These are phyloP conservation scores for Pseudodiploospora longispora DNA, from an alignment of 2,329 filamentous ascomycete genomes.

Conservation along the genomic window DNA sequence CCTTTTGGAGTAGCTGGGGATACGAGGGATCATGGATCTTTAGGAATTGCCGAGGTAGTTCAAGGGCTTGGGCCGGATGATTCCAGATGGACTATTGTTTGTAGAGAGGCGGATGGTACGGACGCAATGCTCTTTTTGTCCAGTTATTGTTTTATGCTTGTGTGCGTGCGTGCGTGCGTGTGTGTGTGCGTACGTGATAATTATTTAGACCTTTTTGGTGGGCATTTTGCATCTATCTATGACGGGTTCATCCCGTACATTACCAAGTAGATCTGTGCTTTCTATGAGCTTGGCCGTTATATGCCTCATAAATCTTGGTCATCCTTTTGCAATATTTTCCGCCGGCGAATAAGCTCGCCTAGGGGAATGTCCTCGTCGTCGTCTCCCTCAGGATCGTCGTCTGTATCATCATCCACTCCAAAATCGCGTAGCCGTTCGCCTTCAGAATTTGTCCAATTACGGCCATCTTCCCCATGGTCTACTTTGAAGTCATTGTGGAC, in stretches of 20 bases:
- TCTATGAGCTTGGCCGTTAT: conserved; percentile 8
- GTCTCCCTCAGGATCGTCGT: conserved; percentile 24
- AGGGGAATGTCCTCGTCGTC: conserved; percentile 57
- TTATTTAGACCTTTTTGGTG: conserved; percentile 1
- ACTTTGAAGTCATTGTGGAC: conserved; percentile 29
- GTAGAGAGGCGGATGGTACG: too few species aligned
- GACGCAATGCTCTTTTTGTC: not conserved
- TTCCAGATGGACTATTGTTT: too few species aligned
- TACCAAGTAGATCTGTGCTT: conserved; percentile 11
- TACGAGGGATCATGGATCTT: too few species aligned
- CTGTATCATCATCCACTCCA: conserved; percentile 69
- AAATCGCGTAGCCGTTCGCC: conserved; percentile 69
- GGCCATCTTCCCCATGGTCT: conserved; percentile 20
- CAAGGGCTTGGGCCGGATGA: too few species aligned
- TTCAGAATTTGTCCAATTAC: conserved; percentile 65
- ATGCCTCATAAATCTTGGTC: not conserved
- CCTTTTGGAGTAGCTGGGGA: too few species aligned
- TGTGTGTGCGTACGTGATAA: not conserved
- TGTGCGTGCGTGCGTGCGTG: not conserved
- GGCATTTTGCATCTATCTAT: not conserved
- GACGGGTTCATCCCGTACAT: not conserved
- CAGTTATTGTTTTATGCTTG: not conserved
- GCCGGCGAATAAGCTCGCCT: conserved; percentile 54
- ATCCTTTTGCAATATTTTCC: conserved; percentile 25
- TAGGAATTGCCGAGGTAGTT: too few species aligned